Base-by-base conservation (phyloP, 805 yeast species). In the Danielia oregonensis region DNA sequence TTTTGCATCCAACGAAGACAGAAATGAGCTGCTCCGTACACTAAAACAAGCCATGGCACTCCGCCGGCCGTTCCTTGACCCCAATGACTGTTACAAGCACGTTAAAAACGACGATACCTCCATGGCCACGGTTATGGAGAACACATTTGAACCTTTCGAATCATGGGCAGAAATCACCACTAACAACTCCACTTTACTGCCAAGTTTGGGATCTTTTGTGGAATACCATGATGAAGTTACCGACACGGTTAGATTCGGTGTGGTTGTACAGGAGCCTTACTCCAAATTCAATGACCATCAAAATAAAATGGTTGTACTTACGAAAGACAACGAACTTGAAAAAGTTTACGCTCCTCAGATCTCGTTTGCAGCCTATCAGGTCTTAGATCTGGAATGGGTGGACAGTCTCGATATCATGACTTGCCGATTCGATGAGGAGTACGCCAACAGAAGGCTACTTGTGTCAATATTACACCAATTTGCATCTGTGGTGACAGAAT, bases 131-230 rank as follows among this genome's bases (percentile, higher is more conserved):
- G 45, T 35, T 14, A 26, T 31, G 30, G 28, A 24, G 16, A 27
- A 25, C 19, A 36, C 42, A 6, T 35, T 29, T 18, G 43, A 36
- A 30, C 43, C 45, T 9, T 24, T 28, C 23, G 12, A 12, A 22
- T 22, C 33, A 32, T 46, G 51, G 51, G 30, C 24, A 35, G 41
- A 28, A 22, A 37, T 44, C 37, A 32, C 39, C 25, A 18, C 12
- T 6, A 24, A 33, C n/a, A 37, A 36, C 35, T 12, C 22, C 21
- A 12, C 14, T 2, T n/a, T 19, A 5, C 35, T 48, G 6, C 62
- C 65, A 0, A 35, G 30, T 1, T 37, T 39, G 4, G 77, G 77
- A 1, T 63, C 73, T 2, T 36, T 71, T 2, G 61, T 71, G 6
- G 73, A 69, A 39, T 59, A 57, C 37, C 47, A 53, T 18, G 48